A percentile compares a stretch with the other conserved stretches of the same genome.
Evolutionary conservation across 2,329 filamentous ascomycete genomes (phyloP).

Genomic region (Ophiostoma angusticollis): DNA sequence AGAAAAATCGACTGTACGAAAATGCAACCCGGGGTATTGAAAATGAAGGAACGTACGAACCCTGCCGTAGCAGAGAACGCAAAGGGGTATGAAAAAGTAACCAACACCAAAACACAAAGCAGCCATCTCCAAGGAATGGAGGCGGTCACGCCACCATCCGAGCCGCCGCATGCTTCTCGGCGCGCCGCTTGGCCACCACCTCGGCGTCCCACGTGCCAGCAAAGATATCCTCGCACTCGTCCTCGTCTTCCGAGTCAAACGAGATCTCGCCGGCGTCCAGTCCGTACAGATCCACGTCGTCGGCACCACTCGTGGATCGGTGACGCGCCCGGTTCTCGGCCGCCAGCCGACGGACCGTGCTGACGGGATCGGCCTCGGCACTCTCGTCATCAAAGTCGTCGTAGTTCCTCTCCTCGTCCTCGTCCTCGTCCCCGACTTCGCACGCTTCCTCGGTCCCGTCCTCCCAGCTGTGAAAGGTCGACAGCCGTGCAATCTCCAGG

Average conservation of each 20-base stretch:
- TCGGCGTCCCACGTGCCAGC: conserved; percentile 47
- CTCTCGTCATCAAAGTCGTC: conserved; percentile 8
- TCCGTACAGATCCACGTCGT: too few species aligned
- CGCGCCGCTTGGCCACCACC: conserved; percentile 34
- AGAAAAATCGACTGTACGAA: too few species aligned
- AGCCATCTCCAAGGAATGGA: neutral
- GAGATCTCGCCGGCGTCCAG: too few species aligned
- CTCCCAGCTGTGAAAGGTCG: conserved; percentile 41
- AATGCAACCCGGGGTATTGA: too few species aligned
- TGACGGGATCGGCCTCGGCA: neutral
- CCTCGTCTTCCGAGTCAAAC: conserved; percentile 52
- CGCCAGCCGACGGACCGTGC: conserved; percentile 5
- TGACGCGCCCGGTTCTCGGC: conserved; percentile 7
- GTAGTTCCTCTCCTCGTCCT: conserved; percentile 4
- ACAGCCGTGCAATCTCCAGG: conserved; percentile 46
- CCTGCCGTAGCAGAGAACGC: neutral
- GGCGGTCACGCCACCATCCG: too few species aligned
- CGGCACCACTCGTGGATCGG: neutral
- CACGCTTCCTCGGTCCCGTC: conserved; percentile 20
- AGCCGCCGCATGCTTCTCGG: conserved; percentile 20
- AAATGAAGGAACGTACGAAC: too few species aligned
- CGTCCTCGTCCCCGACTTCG: conserved; percentile 6
- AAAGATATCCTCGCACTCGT: conserved; percentile 56
- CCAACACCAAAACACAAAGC: neutral
- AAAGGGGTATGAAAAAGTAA: conserved; percentile 1